Conservation (phyloP, 1,139 yeast species). For the Kurtzmaniella natalensis region DNA sequence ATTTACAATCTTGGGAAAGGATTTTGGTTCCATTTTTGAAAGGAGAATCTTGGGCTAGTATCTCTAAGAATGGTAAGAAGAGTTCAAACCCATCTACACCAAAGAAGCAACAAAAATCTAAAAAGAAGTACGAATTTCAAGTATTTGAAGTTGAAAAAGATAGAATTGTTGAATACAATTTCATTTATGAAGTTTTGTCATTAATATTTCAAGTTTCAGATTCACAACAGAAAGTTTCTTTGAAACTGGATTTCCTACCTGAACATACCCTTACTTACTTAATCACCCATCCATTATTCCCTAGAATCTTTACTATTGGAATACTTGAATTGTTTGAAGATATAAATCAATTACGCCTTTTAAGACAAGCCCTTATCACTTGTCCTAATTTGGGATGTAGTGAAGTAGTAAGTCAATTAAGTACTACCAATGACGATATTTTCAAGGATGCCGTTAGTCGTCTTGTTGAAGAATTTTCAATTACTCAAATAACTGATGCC, state of each 20-base stretch:
- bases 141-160: constrained; percentile 65
- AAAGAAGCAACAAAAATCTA: constrained; percentile 10
- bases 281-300: constrained; percentile 84
- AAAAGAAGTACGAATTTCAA: constrained; percentile 20
- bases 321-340: constrained; percentile 43
- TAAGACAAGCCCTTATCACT: constrained; percentile 77
- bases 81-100: background rate
- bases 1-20: constrained; percentile 28
- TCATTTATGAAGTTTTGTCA: constrained; percentile 47
- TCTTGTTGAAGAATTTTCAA: constrained; percentile 55
- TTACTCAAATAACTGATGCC: constrained; percentile 39
- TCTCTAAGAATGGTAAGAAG: constrained; percentile 15
- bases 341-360: constrained; percentile 51
- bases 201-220: constrained; percentile 33
- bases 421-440: constrained; percentile 55
- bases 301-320: constrained; percentile 52
- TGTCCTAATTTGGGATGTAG: constrained; percentile 64
- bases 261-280: constrained; percentile 65
- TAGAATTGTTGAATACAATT: constrained; percentile 58
- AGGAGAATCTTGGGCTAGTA: constrained; percentile 22
- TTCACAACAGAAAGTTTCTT: constrained; percentile 14
- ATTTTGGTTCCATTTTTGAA: constrained; percentile 32
- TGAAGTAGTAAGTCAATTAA: constrained; percentile 60
- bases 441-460: constrained; percentile 68
- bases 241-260: constrained; percentile 36